Base-by-base conservation (phyloP, 192 early-diverging fungal species). In the Coemansia sp. region DNA sequence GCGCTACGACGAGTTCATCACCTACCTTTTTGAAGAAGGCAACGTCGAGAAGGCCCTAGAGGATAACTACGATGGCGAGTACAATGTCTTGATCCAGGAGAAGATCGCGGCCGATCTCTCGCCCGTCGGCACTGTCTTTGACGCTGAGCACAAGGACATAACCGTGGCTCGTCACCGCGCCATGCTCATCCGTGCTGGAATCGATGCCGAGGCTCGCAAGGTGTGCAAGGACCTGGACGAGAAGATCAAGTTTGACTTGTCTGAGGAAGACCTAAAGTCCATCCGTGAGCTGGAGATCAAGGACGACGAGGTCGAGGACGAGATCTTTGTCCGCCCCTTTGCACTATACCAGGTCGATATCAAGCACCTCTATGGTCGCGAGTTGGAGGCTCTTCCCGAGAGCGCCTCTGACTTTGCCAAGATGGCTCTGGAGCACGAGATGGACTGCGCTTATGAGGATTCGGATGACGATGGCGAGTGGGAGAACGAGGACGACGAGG, bases 381-480 rank as follows among this genome's bases (percentile, higher is more conserved):
- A 84, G 14, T 53, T 84, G n/a, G 19, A 35, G 8, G 74, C 64
- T 32, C 77, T 84, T 40, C 82, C 82, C 6, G 82, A 84, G 66
- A 55, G 64, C 55, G 50, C 82, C 3, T 37, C 59, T 3, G 74
- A 67, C 17, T 84, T 84, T 76, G 77, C 77, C 57, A 75, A 79
- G 71, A 50, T 84, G 64, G 77, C 82, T 3, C 73, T 84, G 9
- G 71, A 84, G 55, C 77, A 84, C 62, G 82, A 84, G 74, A 78
- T 84, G 77, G 77, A 79, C 74, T 75, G 70, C 60, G 62, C 62
- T 37, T 79, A 78, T 58, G 82, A 84, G 58, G 70, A 84, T 38
- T 70, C 70, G 2, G 76, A 78, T 8, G 82, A 84, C 32, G 82
- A 84, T 33, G 82, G 71, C 23, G 67, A 64, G n/a, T 61, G 39